Base-by-base conservation (phyloP, 148 eudicot species). In the Beta vulgaris region DNA sequence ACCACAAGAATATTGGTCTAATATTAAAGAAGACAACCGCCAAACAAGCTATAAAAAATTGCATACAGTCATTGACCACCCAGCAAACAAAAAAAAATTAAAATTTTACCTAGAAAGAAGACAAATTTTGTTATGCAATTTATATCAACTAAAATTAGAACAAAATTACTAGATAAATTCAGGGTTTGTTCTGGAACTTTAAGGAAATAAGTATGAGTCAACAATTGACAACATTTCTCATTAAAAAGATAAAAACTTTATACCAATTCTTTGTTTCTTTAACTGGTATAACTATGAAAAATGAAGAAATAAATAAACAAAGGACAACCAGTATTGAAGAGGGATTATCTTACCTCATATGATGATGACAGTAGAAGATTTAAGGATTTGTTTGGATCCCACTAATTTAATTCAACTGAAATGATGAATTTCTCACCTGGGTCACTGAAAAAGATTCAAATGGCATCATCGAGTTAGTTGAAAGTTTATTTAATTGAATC, bases 271-370 rank as follows among this genome's bases (percentile, higher is more conserved):
- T 60, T 21, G n/a, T 13, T 2, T 14, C 65, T 14, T 18, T 4
- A 32, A 3, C n/a, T 53, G n/a, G 58, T 6, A 53, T 53, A n/a
- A 53, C n/a, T 53, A 53, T 26, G n/a, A n/a, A n/a, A 1, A 53
- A 12, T n/a, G 26, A 58, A 58, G 2, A 2, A 58, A 3, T 58
- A 0, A 58, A n/a, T n/a, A n/a, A n/a, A n/a, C n/a, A 48, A 18
- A 48, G 21, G 53, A 48, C 53, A 48, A 5, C 53, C 53, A 48
- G 19, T 14, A 13, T 18, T 48, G 53, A 48, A 48, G 53, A 48
- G 19, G 19, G 53, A 48, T 48, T 14, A 48, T 64, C 68, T 35
- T 36, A 64, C 68, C 68, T 64, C 68, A 37, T 35, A 36, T 21
- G 28, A 64, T 21, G 28, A 64, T 64, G 68, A 35, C 46, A 37